These are phyloP conservation scores for Euphorbia schlechtendalii DNA, from an alignment of 441 rosid species.

Conservation along the genomic window DNA sequence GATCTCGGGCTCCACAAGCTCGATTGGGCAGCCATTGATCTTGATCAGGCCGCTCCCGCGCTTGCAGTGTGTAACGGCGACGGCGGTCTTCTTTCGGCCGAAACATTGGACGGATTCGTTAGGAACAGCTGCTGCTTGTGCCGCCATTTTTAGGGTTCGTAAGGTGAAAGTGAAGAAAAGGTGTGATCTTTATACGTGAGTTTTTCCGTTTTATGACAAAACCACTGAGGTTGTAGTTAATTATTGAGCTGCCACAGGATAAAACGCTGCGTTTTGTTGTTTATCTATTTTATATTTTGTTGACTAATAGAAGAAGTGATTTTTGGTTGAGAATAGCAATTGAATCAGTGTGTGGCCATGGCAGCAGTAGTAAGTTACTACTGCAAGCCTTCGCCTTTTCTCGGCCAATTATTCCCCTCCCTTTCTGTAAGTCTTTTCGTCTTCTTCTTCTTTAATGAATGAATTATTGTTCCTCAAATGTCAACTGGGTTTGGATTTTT, in stretches of 20 bases:
- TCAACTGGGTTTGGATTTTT: neutral
- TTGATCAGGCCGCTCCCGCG: slow-evolving; percentile 60
- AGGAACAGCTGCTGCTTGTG: neutral
- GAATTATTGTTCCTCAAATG: no score
- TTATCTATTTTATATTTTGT: no score
- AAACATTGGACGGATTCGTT: slow-evolving; percentile 56
- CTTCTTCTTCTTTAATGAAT: no score
- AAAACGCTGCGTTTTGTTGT: no score
- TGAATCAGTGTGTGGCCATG: slow-evolving; percentile 32
- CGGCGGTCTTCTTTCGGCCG: slow-evolving; percentile 79
- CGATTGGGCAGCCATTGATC: slow-evolving; percentile 73
- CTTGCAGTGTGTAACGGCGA: slow-evolving; percentile 59
- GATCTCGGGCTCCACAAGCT: slow-evolving; percentile 69
- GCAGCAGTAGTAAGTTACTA: slow-evolving; percentile 38
- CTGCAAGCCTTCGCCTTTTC: slow-evolving; percentile 61
- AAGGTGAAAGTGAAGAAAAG: no score
- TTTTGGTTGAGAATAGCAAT: no score
- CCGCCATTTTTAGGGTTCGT: slow-evolving; percentile 9
- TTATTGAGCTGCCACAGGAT: neutral
- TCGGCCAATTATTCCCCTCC: slow-evolving; percentile 35
- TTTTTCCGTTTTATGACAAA: neutral
- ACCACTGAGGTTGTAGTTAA: neutral
- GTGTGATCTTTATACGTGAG: no score
- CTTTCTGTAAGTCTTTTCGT: slow-evolving; percentile 30
- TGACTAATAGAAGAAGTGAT: no score